phyloP scores from a whole-genome alignment of 352 stramenopile genomes.

The Blastocystis hominis region DNA sequence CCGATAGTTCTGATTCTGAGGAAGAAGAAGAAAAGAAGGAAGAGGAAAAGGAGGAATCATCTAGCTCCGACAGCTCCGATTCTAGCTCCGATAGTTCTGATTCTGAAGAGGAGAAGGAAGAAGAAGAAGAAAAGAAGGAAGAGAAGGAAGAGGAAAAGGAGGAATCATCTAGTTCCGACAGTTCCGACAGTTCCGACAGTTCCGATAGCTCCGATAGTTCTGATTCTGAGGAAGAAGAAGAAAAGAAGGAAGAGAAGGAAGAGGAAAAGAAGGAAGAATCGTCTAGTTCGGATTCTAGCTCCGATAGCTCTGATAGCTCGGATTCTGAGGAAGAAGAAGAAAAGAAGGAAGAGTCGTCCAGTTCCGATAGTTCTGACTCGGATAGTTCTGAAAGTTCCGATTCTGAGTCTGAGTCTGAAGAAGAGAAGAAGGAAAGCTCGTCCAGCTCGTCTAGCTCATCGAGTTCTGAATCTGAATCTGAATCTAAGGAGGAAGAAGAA shows the following conservation, averaged over 20 bases:
- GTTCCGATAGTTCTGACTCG: not conserved
- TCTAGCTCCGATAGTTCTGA: not conserved
- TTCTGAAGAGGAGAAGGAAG: not conserved
- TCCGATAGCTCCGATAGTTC: not conserved
- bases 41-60: slow-evolving; percentile 2
- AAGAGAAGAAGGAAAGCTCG: slow-evolving; percentile 47
- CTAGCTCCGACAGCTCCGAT: not conserved
- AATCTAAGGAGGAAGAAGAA: not conserved
- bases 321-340: slow-evolving; percentile 43
- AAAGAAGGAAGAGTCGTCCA: slow-evolving; percentile 1
- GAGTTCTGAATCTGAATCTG: not conserved
- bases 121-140: not conserved
- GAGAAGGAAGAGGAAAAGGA: not conserved
- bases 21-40: not conserved
- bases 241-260: slow-evolving; percentile 17
- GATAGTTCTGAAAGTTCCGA: not conserved
- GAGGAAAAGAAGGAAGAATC: slow-evolving; percentile 4
- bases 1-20: not conserved
- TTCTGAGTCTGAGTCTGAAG: not conserved
- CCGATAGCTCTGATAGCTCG: slow-evolving; percentile 7
- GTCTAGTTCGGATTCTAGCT: not conserved
- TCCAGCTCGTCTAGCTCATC: not conserved
- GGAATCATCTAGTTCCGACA: slow-evolving; percentile 7
- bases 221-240: slow-evolving; percentile 26
- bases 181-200: not conserved